Conservation (phyloP, 305 asterid genomes). For the Fraxinus velutina region DNA sequence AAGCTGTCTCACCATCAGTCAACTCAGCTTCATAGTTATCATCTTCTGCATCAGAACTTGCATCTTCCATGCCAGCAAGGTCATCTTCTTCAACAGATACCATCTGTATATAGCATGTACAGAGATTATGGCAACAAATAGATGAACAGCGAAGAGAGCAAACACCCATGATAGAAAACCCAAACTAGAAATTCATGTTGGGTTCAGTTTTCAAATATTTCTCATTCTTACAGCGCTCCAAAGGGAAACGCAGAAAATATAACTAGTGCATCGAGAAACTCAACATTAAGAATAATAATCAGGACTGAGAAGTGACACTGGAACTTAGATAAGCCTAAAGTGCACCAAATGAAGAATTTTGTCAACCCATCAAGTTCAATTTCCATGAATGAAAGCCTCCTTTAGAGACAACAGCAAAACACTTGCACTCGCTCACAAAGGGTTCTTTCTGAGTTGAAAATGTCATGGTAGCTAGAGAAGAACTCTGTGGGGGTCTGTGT, state of each 20-base stretch:
- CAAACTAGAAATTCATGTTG: not conserved
- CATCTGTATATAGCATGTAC: constrained; percentile 58
- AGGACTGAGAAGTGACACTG: constrained; percentile 7
- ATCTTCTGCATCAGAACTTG: constrained; percentile 91
- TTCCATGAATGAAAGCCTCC: not conserved
- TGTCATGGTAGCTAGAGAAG: not conserved
- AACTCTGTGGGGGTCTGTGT: not conserved
- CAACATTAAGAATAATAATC: not conserved
- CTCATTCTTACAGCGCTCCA: not conserved
- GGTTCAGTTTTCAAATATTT: not conserved
- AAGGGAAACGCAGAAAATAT: not conserved
- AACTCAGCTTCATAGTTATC: constrained; percentile 89
- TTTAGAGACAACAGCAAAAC: not conserved
- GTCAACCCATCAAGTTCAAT: not conserved
- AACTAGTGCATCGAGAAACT: constrained; percentile 2
- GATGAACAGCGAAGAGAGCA: constrained; percentile 15
- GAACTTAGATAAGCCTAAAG: not conserved
- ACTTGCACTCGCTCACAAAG: not conserved
- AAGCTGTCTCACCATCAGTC: constrained; percentile 71
- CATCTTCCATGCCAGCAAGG: constrained; percentile 96
- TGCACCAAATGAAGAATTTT: not conserved
- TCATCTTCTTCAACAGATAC: constrained; percentile 94
- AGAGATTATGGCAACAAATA: not conserved
- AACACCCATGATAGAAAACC: not conserved
- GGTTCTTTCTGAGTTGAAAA: not conserved